phyloP scores from a whole-genome alignment of 2,329 filamentous ascomycete genomes.

The Cladophialophora carrionii region DNA sequence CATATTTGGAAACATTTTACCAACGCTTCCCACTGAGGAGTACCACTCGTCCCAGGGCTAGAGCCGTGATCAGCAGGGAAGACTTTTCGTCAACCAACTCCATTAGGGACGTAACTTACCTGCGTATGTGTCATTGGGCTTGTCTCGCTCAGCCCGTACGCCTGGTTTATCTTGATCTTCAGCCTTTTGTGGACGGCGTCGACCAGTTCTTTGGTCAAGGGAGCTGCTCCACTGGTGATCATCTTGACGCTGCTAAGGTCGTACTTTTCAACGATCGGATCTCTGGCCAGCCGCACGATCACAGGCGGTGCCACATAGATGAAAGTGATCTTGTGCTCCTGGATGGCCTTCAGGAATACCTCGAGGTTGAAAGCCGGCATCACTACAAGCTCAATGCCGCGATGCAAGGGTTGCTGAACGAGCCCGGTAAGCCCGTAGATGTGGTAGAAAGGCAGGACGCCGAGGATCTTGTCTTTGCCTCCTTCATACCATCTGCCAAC shows the following conservation, averaged over 20 bases:
- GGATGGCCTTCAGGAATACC: constrained; percentile 74
- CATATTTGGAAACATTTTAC: constrained; percentile 76
- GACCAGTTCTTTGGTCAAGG: constrained; percentile 78
- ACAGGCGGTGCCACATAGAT: constrained; percentile 84
- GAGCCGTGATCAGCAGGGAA: constrained; percentile 52
- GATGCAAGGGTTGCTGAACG: constrained; percentile 69
- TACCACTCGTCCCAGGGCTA: constrained; percentile 78
- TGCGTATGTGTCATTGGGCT: constrained; percentile 75
- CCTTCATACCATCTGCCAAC: constrained; percentile 56
- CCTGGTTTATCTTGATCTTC: constrained; percentile 82
- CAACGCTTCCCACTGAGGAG: constrained; percentile 75
- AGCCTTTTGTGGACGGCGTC: constrained; percentile 74
- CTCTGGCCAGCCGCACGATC: constrained; percentile 76
- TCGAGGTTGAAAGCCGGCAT: constrained; percentile 83
- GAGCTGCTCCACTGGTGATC: constrained; percentile 86
- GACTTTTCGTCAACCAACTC: not conserved
- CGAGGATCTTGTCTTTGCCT: constrained; percentile 72
- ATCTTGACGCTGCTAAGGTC: constrained; percentile 78
- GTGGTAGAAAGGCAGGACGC: constrained; percentile 86
- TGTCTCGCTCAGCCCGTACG: constrained; percentile 87
- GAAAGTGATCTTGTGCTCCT: constrained; percentile 75
- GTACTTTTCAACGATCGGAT: constrained; percentile 76
- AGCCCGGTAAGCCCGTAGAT: constrained; percentile 81
- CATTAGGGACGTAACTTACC: constrained; percentile 46
- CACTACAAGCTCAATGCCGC: constrained; percentile 69